A percentile compares a stretch with the other conserved stretches of the same genome.
Conservation (phyloP, 164 flowering plant genomes). For the Berberis vulgaris region DNA sequence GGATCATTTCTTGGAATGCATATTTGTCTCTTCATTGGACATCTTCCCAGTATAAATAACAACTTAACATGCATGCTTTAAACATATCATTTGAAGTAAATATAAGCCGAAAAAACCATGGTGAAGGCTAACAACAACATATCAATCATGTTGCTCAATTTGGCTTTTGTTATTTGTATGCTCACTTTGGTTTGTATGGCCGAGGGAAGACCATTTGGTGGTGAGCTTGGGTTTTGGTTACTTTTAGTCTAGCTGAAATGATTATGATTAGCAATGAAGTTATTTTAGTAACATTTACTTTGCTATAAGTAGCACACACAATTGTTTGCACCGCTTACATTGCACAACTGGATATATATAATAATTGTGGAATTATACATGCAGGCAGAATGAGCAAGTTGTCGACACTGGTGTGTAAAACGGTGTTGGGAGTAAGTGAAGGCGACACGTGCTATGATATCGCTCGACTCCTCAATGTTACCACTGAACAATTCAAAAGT, state of each 20-base stretch:
- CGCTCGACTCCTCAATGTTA: slow-evolving; percentile 13
- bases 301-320: neutral
- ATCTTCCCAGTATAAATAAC: too few relatives aligned
- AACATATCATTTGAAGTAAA: too few relatives aligned
- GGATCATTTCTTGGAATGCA: too few relatives aligned
- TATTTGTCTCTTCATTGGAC: too few relatives aligned
- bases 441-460: slow-evolving; percentile 31
- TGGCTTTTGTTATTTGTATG: slow-evolving; percentile 6
- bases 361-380: neutral
- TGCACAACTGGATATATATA: neutral
- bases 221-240: neutral
- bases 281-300: neutral
- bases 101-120: neutral
- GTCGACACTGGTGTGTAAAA: slow-evolving; percentile 1
- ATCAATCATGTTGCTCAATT: neutral
- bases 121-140: slow-evolving; percentile 1
- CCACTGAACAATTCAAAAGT: slow-evolving; percentile 10
- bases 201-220: slow-evolving; percentile 13
- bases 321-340: neutral
- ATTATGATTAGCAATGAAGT: neutral
- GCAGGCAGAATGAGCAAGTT: neutral
- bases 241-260: neutral
- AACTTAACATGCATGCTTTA: too few relatives aligned
- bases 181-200: slow-evolving; percentile 7
- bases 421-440: slow-evolving; percentile 18